phyloP scores from a whole-genome alignment of 2,329 filamentous ascomycete genomes.

The Cordyceps militaris region DNA sequence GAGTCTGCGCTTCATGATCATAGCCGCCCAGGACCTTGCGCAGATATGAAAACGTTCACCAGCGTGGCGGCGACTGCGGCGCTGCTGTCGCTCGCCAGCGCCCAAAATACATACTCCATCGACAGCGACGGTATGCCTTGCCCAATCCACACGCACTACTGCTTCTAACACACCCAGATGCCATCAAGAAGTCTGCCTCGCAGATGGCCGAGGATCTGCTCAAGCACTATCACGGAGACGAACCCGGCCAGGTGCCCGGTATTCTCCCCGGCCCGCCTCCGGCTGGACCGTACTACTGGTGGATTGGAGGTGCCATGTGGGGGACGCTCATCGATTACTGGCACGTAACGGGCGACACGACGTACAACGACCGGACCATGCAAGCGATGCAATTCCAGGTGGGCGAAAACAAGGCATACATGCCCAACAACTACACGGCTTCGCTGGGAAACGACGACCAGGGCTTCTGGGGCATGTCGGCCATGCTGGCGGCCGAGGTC shows the following conservation, averaged over 20 bases:
- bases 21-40: neutral
- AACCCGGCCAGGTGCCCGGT: constrained; percentile 38
- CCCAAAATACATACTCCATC: constrained; percentile 2
- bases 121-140: constrained; percentile 14
- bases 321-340: constrained; percentile 58
- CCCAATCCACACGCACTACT: neutral
- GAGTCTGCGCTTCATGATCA: neutral
- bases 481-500: constrained; percentile 51
- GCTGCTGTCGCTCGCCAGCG: constrained; percentile 19
- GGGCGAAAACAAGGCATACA: constrained; percentile 46
- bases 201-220: constrained; percentile 38
- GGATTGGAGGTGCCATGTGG: constrained; percentile 58
- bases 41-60: constrained; percentile 19
- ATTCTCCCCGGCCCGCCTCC: constrained; percentile 42
- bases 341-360: constrained; percentile 51
- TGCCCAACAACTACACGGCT: constrained; percentile 46
- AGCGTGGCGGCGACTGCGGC: constrained; percentile 15
- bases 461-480: constrained; percentile 60
- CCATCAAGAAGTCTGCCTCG: constrained; percentile 33
- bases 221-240: constrained; percentile 39
- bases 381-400: constrained; percentile 46
- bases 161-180: constrained; percentile 19
- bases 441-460: constrained; percentile 59
- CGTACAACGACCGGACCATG: constrained; percentile 49
- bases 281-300: constrained; percentile 53